Conservation (phyloP, 768 basidiomycete genomes). For the Boletus insuetus region DNA sequence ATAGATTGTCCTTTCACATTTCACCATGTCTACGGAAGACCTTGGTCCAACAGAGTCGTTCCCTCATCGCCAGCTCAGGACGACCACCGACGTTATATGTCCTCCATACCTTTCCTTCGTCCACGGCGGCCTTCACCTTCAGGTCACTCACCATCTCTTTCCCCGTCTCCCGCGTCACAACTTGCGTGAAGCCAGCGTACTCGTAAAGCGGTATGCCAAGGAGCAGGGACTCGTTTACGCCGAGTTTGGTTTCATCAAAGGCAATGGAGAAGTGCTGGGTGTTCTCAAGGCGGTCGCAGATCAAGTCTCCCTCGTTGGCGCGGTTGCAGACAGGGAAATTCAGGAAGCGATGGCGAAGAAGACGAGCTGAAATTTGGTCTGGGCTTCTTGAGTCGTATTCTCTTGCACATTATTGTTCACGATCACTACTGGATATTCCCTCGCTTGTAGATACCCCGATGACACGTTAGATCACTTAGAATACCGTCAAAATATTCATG, state of each 20-base stretch:
- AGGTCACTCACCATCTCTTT: slow-evolving; percentile 97
- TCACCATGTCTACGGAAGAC: slow-evolving; percentile 90
- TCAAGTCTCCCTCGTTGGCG: slow-evolving; percentile 78
- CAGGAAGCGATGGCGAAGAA: slow-evolving; percentile 58
- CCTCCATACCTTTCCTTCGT: slow-evolving; percentile 78
- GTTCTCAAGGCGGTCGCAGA: slow-evolving; percentile 83
- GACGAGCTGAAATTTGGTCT: slow-evolving; percentile 6
- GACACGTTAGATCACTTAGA: not conserved
- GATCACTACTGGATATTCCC: not conserved
- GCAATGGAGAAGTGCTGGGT: slow-evolving; percentile 81
- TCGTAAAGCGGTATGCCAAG: slow-evolving; percentile 86
- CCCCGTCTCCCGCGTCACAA: slow-evolving; percentile 95
- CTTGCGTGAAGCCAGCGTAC: slow-evolving; percentile 71
- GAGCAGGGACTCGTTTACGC: slow-evolving; percentile 85
- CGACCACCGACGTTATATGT: slow-evolving; percentile 96
- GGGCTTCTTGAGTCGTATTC: not conserved
- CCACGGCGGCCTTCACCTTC: slow-evolving; percentile 96
- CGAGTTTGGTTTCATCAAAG: slow-evolving; percentile 87
- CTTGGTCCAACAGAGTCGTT: slow-evolving; percentile 91
- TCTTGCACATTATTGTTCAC: not conserved
- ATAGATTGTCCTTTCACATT: slow-evolving; percentile 96
- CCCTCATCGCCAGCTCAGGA: slow-evolving; percentile 89
- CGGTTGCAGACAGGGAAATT: slow-evolving; percentile 77
- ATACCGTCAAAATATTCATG: not conserved
- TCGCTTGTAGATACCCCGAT: slow-evolving; percentile 17